Conservation (phyloP, 345 rosid species). For the Hypericum perforatum region DNA sequence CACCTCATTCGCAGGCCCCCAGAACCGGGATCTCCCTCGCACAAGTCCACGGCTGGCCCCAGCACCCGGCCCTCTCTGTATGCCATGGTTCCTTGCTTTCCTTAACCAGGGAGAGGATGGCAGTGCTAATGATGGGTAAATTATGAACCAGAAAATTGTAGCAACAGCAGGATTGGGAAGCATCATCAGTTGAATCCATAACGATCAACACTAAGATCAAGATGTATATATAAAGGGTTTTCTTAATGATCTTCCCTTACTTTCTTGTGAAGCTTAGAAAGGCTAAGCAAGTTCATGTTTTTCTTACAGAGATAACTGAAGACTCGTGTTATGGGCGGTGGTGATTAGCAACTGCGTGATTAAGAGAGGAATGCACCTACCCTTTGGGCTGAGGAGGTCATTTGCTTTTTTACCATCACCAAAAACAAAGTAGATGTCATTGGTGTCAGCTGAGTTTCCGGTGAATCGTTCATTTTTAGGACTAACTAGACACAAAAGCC, state of each 20-base stretch:
- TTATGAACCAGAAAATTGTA: constrained; percentile 3
- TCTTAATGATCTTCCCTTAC: background rate
- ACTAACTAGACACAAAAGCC: background rate
- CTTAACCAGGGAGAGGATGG: constrained; percentile 31
- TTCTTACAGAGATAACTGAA: constrained; percentile 14
- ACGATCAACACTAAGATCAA: background rate
- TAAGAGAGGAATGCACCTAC: background rate
- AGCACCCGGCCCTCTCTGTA: constrained; percentile 22
- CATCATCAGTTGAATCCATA: constrained; percentile 8
- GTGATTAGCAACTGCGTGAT: constrained; percentile 9
- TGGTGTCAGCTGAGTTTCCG: background rate
- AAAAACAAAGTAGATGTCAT: background rate
- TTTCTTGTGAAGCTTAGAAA: background rate
- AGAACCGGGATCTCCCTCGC: constrained; percentile 13
- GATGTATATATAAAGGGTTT: background rate
- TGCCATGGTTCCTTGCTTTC: constrained; percentile 9
- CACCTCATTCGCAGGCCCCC: constrained; percentile 28
- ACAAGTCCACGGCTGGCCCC: constrained; percentile 36
- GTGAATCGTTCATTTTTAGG: background rate
- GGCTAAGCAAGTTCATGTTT: constrained; percentile 24
- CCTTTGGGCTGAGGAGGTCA: background rate
- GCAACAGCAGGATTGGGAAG: constrained; percentile 5
- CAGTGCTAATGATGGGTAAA: background rate
- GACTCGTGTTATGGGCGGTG: constrained; percentile 22
- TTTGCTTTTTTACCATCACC: constrained; percentile 12